Evolutionary conservation across 2,329 filamentous ascomycete species (phyloP), one percentile per base, ranked within the genome.

Genomic region (Colletotrichum sidae): DNA sequence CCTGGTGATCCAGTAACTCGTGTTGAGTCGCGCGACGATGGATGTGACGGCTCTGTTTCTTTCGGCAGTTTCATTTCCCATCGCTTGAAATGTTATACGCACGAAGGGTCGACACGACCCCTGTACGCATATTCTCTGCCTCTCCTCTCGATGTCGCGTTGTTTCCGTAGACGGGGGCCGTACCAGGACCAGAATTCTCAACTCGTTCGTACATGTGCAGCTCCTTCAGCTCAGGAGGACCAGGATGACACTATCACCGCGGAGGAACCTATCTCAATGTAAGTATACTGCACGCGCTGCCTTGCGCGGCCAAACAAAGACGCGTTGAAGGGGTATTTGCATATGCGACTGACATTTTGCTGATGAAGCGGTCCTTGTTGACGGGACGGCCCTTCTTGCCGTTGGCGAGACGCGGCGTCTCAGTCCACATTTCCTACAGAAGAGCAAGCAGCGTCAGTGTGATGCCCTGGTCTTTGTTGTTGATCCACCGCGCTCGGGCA

Each of bases 351-450:
- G 78, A 94, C 94, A 97, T 95, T 84, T 97, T 97, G 86, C 93
- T 97, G 75, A 98, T 96, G 80, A 97, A 97, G 46, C 96, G 86
- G 80, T 99, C 96, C 88, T 98, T 97, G 84, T 99, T 99, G 68
- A 98, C 93, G 49, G 92, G 90, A 73, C 91, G 85, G 60, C 94
- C 94, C 82, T 94, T 94, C 84, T 95, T 96, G 70, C 95, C 95
- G 70, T 90, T 91, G 25, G 92, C 89, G 74, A 92, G 86, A 67
- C 89, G 84, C 53, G 95, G 94, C 60, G 92, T 96, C 83, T 99
- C 96, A 9, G 94, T 97, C 96, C 96, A 99, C 95, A 99, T 98
- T 83, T 99, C 96, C 86, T 50, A 42, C 15, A 10, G 41, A 46
- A 34, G 12, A 8, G 7, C 6, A 13, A 42, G 12, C 25, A 25